Conservation (phyloP, 306 rosid species). For the Casuarina cunninghamiana region DNA sequence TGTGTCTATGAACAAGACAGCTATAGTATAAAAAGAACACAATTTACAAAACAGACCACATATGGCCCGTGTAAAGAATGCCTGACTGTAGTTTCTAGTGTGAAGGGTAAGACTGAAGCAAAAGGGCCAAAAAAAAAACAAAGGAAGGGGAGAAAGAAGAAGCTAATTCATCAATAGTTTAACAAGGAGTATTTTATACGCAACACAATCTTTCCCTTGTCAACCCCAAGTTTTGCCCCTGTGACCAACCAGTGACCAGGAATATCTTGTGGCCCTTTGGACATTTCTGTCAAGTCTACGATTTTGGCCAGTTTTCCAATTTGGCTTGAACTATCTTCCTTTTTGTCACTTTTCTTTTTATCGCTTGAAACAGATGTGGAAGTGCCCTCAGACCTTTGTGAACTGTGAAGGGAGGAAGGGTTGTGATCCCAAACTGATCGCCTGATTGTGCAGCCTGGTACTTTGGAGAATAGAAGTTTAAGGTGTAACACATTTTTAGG, state of each 20-base stretch:
- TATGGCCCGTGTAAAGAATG: slow-evolving; percentile 90
- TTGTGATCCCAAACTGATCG: slow-evolving; percentile 98
- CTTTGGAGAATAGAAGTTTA: slow-evolving; percentile 90
- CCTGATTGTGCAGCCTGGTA: slow-evolving; percentile 93
- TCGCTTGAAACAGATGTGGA: slow-evolving; percentile 62
- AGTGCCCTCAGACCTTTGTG: slow-evolving; percentile 61
- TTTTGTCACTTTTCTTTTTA: slow-evolving; percentile 67
- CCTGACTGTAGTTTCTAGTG: slow-evolving; percentile 59
- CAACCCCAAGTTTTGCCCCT: slow-evolving; percentile 98
- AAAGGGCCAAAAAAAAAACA: too few species aligned
- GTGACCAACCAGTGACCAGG: slow-evolving; percentile 99
- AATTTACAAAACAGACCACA: slow-evolving; percentile 50
- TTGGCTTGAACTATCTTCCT: slow-evolving; percentile 63
- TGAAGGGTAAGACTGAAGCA: slow-evolving; percentile 26
- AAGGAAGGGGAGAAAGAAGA: background rate
- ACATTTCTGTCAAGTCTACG: slow-evolving; percentile 92
- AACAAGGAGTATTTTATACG: slow-evolving; percentile 85
- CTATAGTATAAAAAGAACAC: slow-evolving; percentile 32
- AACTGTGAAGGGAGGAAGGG: slow-evolving; percentile 50
- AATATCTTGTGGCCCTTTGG: slow-evolving; percentile 91
- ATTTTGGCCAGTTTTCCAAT: slow-evolving; percentile 79
- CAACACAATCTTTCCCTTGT: slow-evolving; percentile 85
- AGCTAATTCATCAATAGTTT: slow-evolving; percentile 62
- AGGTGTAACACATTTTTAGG: slow-evolving; percentile 90
- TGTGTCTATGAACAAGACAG: slow-evolving; percentile 29